Evolutionary conservation across 805 yeast genomes (phyloP).

Genomic region (Candida nanaspora): DNA sequence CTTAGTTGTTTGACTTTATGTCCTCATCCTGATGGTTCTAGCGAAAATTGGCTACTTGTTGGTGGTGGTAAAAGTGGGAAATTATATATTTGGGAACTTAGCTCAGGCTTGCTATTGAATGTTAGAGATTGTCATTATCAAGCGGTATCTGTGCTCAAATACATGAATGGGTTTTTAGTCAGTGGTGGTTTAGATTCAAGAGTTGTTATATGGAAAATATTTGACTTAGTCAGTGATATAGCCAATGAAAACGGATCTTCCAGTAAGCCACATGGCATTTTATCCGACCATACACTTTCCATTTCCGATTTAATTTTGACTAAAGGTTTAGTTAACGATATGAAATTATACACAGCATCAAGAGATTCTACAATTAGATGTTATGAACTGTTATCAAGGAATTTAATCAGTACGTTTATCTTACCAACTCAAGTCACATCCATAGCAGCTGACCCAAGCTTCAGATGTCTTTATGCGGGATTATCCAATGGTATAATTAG

Average conservation of each 20-base stretch:
- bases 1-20: constrained; percentile 48
- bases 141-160: constrained; percentile 49
- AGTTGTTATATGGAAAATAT: constrained; percentile 62
- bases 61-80: constrained; percentile 76
- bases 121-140: constrained; percentile 86
- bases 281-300: constrained; percentile 53
- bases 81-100: constrained; percentile 77
- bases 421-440: constrained; percentile 49
- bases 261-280: constrained; percentile 46
- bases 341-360: constrained; percentile 62
- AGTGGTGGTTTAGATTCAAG: constrained; percentile 83
- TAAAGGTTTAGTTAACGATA: constrained; percentile 49
- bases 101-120: constrained; percentile 64
- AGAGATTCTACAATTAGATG: constrained; percentile 69
- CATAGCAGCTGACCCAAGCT: constrained; percentile 69
- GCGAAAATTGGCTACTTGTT: constrained; percentile 45
- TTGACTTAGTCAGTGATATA: constrained; percentile 42
- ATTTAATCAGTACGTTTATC: constrained; percentile 65
- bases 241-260: constrained; percentile 21
- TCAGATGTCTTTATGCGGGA: constrained; percentile 68
- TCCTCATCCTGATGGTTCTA: constrained; percentile 19
- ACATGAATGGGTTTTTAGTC: constrained; percentile 59
- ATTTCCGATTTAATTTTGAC: constrained; percentile 34
- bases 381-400: constrained; percentile 44
- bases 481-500: constrained; percentile 54